Evolutionary conservation across 208 protist genomes (phyloP), one percentile per base, ranked within the genome.

Genomic region (Strigomonas culicis): DNA sequence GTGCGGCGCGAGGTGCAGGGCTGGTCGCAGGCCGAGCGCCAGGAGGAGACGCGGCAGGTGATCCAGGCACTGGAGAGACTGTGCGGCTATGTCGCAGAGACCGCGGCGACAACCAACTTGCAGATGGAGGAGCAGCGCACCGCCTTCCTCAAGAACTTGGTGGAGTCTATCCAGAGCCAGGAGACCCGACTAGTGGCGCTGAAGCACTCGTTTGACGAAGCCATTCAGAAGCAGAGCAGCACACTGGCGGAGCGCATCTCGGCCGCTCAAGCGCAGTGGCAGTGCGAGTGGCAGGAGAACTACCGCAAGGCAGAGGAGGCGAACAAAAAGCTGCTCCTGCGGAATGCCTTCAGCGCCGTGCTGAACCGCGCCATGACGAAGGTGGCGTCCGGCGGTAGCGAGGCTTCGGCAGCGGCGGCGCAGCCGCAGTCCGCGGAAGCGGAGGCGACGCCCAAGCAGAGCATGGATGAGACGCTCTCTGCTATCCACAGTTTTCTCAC

Each of bases 201-300:
- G 15, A 69, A 86, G 58, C 51, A 72, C 13, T 75, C 66, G 31
- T 93, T 88, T 47, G 66, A 75, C 30, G 69, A 80, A n/a, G 74
- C 77, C 0, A 77, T 76, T 31, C 64, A 67, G 55, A 41, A 78
- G 43, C 72, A 90, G 77, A 74, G 70, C 8, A 74, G 69, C 30
- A 63, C 69, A 34, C 57, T 94, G 11, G 77, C 79, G 2, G 68
- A 82, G 57, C 81, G 82, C 60, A 69, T 94, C 56, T 63, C 57
- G 11, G 75, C 70, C 2, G 82, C 84, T 1, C 80, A 87, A 70
- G 53, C 77, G 59, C 62, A 79, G 36, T 88, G 81, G 66, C 80
- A 94, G 49, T 74, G 61, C 31, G 59, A 68, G 68, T 93, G 86
- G 86, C 67, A 80, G 56, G n/a, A n/a, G n/a, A n/a, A n/a, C n/a